A percentile compares a stretch with the other conserved stretches of the same genome.
Conservation (phyloP, 73 alveolate genomes). For the Halteria grandinella region DNA sequence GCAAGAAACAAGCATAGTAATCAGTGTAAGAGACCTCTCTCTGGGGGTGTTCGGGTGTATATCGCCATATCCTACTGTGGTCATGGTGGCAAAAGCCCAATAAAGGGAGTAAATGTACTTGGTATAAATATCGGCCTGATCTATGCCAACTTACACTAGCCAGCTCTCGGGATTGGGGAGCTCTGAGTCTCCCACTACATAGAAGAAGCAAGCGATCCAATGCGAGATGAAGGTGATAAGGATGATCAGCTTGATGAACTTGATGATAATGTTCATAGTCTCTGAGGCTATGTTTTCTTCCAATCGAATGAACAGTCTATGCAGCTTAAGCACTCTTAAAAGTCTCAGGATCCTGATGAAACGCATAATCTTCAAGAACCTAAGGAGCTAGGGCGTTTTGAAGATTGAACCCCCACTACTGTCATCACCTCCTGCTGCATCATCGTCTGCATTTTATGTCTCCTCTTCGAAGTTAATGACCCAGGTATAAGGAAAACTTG, state of each 20-base stretch:
- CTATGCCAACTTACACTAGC: slow-evolving; percentile 38
- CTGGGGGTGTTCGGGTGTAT: slow-evolving; percentile 74
- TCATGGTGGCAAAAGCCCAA: slow-evolving; percentile 83
- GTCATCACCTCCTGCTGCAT: slow-evolving; percentile 77
- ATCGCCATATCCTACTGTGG: slow-evolving; percentile 91
- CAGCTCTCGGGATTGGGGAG: slow-evolving; percentile 51
- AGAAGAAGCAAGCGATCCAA: slow-evolving; percentile 48
- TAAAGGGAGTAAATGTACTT: slow-evolving; percentile 73
- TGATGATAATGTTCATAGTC: slow-evolving; percentile 16
- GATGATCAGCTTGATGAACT: slow-evolving; percentile 25
- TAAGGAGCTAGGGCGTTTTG: slow-evolving; percentile 27
- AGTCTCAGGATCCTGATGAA: slow-evolving; percentile 26
- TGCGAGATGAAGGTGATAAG: slow-evolving; percentile 41
- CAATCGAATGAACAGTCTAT: not conserved
- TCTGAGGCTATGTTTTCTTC: slow-evolving; percentile 58
- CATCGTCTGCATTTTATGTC: slow-evolving; percentile 84
- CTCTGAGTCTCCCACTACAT: slow-evolving; percentile 27
- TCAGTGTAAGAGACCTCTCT: slow-evolving; percentile 75
- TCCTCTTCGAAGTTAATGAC: slow-evolving; percentile 16
- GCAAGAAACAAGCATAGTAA: slow-evolving; percentile 67
- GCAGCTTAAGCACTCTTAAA: not conserved
- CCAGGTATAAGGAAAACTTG: not conserved
- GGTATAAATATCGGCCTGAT: slow-evolving; percentile 63
- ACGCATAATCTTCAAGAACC: not conserved
- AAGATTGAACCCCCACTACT: slow-evolving; percentile 74